Base-by-base conservation (phyloP, 2,329 filamentous ascomycete species). In the Calonectria multiphialidica region DNA sequence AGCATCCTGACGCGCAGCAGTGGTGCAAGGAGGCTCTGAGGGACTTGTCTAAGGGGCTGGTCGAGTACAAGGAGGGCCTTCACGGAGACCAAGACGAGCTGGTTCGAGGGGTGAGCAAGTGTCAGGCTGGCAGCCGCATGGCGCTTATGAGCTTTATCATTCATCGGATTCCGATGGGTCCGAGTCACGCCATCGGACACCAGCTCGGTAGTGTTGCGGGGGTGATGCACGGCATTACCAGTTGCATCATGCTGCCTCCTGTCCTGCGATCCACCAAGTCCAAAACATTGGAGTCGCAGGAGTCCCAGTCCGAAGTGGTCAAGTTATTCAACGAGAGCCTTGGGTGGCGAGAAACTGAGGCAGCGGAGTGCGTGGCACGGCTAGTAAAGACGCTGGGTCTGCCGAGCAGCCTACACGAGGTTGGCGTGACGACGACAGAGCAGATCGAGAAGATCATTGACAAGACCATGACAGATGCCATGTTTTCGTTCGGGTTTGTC, bases 211-310 rank as follows among this genome's bases (percentile, higher is more conserved):
- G 59, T n/a, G 59, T 63, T 0, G 40, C 40, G 21, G 59, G 59
- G 1, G 59, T 63, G 13, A 63, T 63, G 59, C 59, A 63, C 18
- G 59, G 57, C 1, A 47, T 63, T 8, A 63, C 59, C 2, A 63
- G 59, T 18, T 63, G 59, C 40, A 63, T 63, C 59, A 63, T 63
- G 59, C 25, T 63, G 9, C 59, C 59, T 13, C 15, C 59, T 13
- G 59, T 47, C 9, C n/a, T 63, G 25, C 59, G 59, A 25, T 63
- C 35, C 40, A 63, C 59, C 23, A 63, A 63, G 12, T 6, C 40
- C 3, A 63, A 35, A 8, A 47, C 59, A 16, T 8, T 63, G 40
- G 59, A 63, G 12, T 12, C 25, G 12, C n/a, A n/a, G n/a, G n/a
- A n/a, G n/a, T n/a, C n/a, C n/a, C 59, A 47, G 25, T 15, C 59